Evolutionary conservation across 495 filamentous ascomycete genomes (phyloP).

Genomic region (Neurospora hispaniola): DNA sequence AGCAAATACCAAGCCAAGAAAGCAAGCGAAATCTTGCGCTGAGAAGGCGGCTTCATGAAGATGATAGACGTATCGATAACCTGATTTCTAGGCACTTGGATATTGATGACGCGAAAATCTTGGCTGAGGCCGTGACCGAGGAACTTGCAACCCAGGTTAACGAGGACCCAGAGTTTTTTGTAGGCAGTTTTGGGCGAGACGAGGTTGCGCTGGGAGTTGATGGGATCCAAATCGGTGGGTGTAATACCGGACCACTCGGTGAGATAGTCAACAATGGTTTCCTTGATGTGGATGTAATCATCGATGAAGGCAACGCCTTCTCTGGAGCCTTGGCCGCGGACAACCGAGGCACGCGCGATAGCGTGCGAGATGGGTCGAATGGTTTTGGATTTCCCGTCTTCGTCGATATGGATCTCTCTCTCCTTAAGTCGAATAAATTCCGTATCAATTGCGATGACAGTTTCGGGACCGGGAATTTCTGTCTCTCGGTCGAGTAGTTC

Average conservation of each 20-base stretch:
- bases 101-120: conserved; percentile 96
- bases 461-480: conserved; percentile 58
- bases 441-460: conserved; percentile 80
- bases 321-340: conserved; percentile 62
- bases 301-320: conserved; percentile 88
- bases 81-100: conserved; percentile 83
- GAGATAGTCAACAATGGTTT: conserved; percentile 90
- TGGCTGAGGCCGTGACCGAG: conserved; percentile 86
- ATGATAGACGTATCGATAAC: conserved; percentile 87
- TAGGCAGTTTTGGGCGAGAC: conserved; percentile 85
- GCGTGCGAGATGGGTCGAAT: conserved; percentile 77
- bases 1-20: conserved; percentile 84
- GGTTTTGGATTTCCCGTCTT: conserved; percentile 76
- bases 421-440: conserved; percentile 89
- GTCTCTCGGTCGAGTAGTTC: conserved; percentile 45
- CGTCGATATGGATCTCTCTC: conserved; percentile 86
- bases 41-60: conserved; percentile 59
- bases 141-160: conserved; percentile 90
- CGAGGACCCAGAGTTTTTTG: conserved; percentile 93
- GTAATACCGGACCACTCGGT: conserved; percentile 88
- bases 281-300: conserved; percentile 86
- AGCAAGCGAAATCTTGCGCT: conserved; percentile 72
- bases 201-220: conserved; percentile 62
- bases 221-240: conserved; percentile 68
- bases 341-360: conserved; percentile 77